Evolutionary conservation across 2,329 filamentous ascomycete species (phyloP).

Genomic region (Malbranchea cinnamomea): DNA sequence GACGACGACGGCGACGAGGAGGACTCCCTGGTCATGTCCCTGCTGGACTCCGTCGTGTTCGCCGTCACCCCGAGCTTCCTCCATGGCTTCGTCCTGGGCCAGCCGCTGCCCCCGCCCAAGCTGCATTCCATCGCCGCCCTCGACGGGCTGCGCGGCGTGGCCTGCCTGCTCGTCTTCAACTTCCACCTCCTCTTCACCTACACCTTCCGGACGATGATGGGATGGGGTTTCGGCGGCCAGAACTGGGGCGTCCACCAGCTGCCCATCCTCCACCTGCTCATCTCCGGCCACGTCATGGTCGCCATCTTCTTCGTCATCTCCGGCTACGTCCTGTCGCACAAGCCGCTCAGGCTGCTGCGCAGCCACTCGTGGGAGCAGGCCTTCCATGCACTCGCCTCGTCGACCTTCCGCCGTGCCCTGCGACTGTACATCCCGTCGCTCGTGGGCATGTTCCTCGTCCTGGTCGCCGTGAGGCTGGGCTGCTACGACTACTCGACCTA

Average conservation of each 20-base stretch:
- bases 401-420: slow-evolving; percentile 29
- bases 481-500: slow-evolving; percentile 23
- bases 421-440: slow-evolving; percentile 29
- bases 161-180: slow-evolving; percentile 31
- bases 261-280: slow-evolving; percentile 27
- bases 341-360: slow-evolving; percentile 26
- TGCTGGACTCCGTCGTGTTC: too few relatives aligned
- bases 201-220: slow-evolving; percentile 25
- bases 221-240: slow-evolving; percentile 26
- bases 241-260: slow-evolving; percentile 28
- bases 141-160: slow-evolving; percentile 30
- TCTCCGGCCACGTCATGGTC: slow-evolving; percentile 34
- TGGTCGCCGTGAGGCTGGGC: slow-evolving; percentile 29
- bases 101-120: slow-evolving; percentile 17
- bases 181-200: slow-evolving; percentile 32
- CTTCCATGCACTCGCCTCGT: slow-evolving; percentile 26
- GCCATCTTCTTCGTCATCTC: slow-evolving; percentile 34
- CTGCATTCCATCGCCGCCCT: slow-evolving; percentile 26
- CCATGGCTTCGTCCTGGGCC: slow-evolving; percentile 19
- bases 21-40: too few relatives aligned
- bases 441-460: slow-evolving; percentile 21
- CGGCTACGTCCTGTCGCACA: slow-evolving; percentile 32
- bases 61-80: slow-evolving; percentile 23
- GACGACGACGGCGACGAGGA: not conserved
- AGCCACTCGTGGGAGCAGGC: slow-evolving; percentile 24